Conservation (phyloP, 225 moss, liverwort and hornwort genomes). For the Bryum argenteum region DNA sequence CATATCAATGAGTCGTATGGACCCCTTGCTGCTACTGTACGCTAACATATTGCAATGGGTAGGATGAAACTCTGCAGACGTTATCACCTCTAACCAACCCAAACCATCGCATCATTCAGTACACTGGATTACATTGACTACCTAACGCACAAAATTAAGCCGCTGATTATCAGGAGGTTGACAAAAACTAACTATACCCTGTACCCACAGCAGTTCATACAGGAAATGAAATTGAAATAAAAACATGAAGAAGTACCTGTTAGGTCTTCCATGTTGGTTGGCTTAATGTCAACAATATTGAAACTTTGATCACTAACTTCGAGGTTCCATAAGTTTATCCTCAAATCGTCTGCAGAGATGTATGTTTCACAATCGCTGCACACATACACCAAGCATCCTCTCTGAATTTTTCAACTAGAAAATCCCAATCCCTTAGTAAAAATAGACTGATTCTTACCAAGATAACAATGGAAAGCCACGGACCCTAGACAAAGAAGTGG, state of each 20-base stretch:
- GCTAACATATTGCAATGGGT: slow-evolving; percentile 97
- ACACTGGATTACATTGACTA: not conserved
- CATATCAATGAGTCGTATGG: slow-evolving; percentile 99
- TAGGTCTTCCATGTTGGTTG: slow-evolving; percentile 98
- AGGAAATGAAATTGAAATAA: not conserved
- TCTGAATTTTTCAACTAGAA: not conserved
- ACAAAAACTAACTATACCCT: not conserved
- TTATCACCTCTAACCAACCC: slow-evolving; percentile 88
- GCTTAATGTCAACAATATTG: slow-evolving; percentile 99
- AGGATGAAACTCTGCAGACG: slow-evolving; percentile 98
- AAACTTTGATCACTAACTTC: slow-evolving; percentile 99
- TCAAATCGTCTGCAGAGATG: slow-evolving; percentile 99
- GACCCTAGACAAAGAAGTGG: slow-evolving; percentile 4
- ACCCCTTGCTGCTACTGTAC: slow-evolving; percentile 99
- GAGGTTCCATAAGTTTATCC: slow-evolving; percentile 98
- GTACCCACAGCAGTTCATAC: not conserved
- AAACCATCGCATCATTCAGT: slow-evolving; percentile 32
- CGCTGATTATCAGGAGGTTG: slow-evolving; percentile 8
- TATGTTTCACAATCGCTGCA: slow-evolving; percentile 99
- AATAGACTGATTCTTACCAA: not conserved
- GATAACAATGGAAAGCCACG: not conserved
- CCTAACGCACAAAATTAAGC: not conserved
- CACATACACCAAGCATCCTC: slow-evolving; percentile 16
- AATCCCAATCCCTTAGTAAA: not conserved
- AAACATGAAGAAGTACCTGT: slow-evolving; percentile 56